Conservation (phyloP, 164 flowering plant species). For the Vitis rotundifolia region DNA sequence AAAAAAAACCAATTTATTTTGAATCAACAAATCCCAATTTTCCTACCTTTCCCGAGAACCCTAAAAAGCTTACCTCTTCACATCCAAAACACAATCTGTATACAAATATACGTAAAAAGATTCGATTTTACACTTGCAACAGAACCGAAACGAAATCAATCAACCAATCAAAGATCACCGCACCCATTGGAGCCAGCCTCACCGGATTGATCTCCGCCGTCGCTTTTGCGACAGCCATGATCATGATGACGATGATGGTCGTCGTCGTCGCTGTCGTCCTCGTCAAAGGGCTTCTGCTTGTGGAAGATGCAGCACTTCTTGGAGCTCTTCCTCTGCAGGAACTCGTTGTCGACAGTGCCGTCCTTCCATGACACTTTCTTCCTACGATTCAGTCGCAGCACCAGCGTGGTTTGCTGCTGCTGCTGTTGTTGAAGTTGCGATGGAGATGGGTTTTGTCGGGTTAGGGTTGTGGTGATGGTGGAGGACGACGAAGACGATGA, state of each 20-base stretch:
- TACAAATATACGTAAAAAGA: too few relatives aligned
- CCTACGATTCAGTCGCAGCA: conserved; percentile 54
- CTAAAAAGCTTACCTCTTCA: too few relatives aligned
- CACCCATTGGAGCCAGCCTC: too few relatives aligned
- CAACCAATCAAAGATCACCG: too few relatives aligned
- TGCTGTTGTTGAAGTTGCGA: conserved; percentile 26
- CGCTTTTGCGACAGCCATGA: neutral
- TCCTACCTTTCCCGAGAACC: too few relatives aligned
- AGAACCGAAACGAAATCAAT: too few relatives aligned
- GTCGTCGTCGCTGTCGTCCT: conserved; percentile 82
- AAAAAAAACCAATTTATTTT: too few relatives aligned
- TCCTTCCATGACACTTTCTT: conserved; percentile 95
- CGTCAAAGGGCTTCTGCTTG: conserved; percentile 89
- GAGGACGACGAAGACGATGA: conserved; percentile 16
- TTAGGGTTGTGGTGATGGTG: conserved; percentile 38
- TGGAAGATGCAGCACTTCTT: conserved; percentile 95
- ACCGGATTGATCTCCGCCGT: too few relatives aligned
- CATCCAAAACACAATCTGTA: too few relatives aligned
- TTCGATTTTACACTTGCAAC: too few relatives aligned
- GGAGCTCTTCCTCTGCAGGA: conserved; percentile 84
- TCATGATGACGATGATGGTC: conserved; percentile 14
- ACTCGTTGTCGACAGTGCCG: conserved; percentile 95
- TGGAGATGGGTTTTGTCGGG: conserved; percentile 39
- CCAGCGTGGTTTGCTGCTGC: conserved; percentile 52
- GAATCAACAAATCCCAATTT: too few relatives aligned